Base-by-base conservation (phyloP, 2,329 filamentous ascomycete species). In the Didymella lethalis region DNA sequence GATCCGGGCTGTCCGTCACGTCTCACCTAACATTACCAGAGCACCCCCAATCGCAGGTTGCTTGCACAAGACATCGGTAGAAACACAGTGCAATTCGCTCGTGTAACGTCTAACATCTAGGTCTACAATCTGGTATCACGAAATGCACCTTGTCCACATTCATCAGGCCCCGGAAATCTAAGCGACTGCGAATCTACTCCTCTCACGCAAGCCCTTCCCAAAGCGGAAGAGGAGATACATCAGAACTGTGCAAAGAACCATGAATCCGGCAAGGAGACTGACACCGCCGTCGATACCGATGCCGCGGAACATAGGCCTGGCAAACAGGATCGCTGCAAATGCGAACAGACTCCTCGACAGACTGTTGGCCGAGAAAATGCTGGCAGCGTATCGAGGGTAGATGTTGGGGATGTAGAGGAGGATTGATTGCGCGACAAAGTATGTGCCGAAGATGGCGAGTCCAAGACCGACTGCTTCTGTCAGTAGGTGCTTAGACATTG, bases 321-420 rank as follows among this genome's bases (percentile, higher is more conserved):
- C 82, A 62, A 87, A 88, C 25, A 88, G 70, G 34, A 89, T 80
- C 20, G 84, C 84, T 0, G 81, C 86, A 55, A 83, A 85, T 3
- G 87, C 87, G 14, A 89, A 77, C 2, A 84, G 80, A 14, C 69
- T 73, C 43, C 86, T 75, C 14, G 88, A 71, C 3, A 90, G 81
- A 0, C 86, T 70, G 45, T 88, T 88, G 3, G 87, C 87, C 0
- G 89, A 88, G 4, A 90, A 82, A 0, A 87, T 88, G 4, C 65
- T 69, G 11, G 71, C 73, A 16, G 70, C 69, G 25, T 73, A 74
- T 29, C 58, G 83, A 84, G 14, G 88, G 66, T 84, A 89, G 8
- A 83, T 82, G 57, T 90, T 87, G 29, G 89, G 84, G 2, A 90
- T 80, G 64, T 91, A 91, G 7, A 85, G 84, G 46, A 85, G 80